Percentiles rank a stretch among this genome's conserved stretches.
phyloP scores from a whole-genome alignment of 495 filamentous ascomycete genomes.

The Podospora didyma region DNA sequence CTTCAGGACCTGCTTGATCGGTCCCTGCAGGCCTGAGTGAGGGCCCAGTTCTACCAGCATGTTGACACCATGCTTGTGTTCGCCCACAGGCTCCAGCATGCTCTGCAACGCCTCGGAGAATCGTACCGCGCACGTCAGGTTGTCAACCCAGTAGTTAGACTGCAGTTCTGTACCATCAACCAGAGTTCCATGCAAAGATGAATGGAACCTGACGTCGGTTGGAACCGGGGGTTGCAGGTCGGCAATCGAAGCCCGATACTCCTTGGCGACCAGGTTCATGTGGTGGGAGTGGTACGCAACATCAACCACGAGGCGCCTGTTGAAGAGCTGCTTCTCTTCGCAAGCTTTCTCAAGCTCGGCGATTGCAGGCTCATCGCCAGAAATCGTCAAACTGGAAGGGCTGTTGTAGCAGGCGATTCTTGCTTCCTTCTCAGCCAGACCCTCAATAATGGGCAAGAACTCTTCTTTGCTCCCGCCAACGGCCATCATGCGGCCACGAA shows the following conservation, averaged over 20 bases:
- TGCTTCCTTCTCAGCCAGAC: conserved; percentile 33
- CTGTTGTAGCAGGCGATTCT: conserved; percentile 55
- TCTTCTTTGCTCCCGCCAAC: conserved; percentile 45
- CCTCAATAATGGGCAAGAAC: conserved; percentile 32
- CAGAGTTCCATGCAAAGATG: conserved; percentile 29
- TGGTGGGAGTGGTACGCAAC: conserved; percentile 63
- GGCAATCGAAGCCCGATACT: conserved; percentile 32
- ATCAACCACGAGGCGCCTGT: conserved; percentile 52
- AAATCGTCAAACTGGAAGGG: conserved; percentile 57
- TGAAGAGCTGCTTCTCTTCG: conserved; percentile 45
- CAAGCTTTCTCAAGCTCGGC: conserved; percentile 44
- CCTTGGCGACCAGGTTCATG: conserved; percentile 48
- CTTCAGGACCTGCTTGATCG: conserved; percentile 52
- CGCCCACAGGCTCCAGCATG: conserved; percentile 33
- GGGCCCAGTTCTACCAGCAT: conserved; percentile 60
- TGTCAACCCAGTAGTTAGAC: conserved; percentile 45
- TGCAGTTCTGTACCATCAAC: conserved; percentile 29
- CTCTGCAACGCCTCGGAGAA: conserved; percentile 35
- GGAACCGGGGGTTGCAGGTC: conserved; percentile 27
- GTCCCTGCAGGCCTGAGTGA: conserved; percentile 55
- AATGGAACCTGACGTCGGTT: conserved; percentile 38
- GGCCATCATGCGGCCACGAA: conserved; percentile 46
- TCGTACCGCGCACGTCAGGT: conserved; percentile 37
- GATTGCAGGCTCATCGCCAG: conserved; percentile 49
- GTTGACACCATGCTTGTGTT: conserved; percentile 35